Evolutionary conservation across 768 basidiomycete genomes (phyloP).

Genomic region (Tricholoma hemisulphureum): DNA sequence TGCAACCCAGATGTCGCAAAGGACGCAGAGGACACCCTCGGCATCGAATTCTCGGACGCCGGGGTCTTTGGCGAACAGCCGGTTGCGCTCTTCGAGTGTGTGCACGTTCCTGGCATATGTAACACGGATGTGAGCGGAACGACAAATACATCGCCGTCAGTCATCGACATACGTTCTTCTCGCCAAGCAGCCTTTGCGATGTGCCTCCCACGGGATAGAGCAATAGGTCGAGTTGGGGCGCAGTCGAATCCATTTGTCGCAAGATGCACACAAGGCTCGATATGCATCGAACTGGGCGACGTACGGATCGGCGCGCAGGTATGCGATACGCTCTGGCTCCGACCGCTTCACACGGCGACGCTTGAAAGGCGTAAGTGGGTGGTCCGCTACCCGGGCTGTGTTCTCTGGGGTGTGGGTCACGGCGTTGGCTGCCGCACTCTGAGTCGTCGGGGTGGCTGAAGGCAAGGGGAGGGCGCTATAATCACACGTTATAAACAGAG

Average conservation of each 20-base stretch:
- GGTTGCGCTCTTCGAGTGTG: slow-evolving; percentile 59
- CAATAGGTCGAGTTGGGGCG: slow-evolving; percentile 85
- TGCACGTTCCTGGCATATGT: slow-evolving; percentile 44
- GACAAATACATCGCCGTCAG: background rate
- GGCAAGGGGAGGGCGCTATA: background rate
- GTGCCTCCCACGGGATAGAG: slow-evolving; percentile 84
- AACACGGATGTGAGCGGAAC: slow-evolving; percentile 2
- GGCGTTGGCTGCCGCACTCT: slow-evolving; percentile 30
- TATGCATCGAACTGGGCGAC: slow-evolving; percentile 79
- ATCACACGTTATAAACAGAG: background rate
- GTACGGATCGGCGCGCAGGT: slow-evolving; percentile 67
- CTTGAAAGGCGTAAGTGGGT: slow-evolving; percentile 46
- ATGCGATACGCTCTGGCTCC: slow-evolving; percentile 76
- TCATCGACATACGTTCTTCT: slow-evolving; percentile 62
- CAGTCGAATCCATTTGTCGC: slow-evolving; percentile 83
- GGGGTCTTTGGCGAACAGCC: slow-evolving; percentile 59
- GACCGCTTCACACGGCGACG: slow-evolving; percentile 73
- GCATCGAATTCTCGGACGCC: slow-evolving; percentile 72
- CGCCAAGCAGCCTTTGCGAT: slow-evolving; percentile 76
- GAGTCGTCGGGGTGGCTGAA: background rate
- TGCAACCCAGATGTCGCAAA: slow-evolving; percentile 65
- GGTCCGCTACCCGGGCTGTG: slow-evolving; percentile 39
- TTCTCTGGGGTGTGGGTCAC: slow-evolving; percentile 44
- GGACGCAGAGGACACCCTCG: slow-evolving; percentile 66
- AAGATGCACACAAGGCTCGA: slow-evolving; percentile 72